Evolutionary conservation across 352 stramenopile genomes (phyloP).

Genomic region (Pythium guiyangense): DNA sequence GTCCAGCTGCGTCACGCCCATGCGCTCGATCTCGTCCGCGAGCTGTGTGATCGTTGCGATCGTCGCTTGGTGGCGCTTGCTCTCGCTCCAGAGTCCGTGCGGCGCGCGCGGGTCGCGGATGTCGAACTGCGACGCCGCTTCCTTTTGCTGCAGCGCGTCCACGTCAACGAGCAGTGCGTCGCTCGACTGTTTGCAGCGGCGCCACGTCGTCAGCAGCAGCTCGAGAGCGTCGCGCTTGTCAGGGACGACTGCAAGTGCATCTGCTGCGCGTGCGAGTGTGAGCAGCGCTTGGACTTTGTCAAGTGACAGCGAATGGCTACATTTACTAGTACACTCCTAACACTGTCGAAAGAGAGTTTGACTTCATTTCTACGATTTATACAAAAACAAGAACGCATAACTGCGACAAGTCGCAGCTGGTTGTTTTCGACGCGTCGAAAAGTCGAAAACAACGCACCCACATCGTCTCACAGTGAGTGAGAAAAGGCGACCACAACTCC

Average conservation of each 20-base stretch:
- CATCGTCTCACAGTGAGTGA: too few species aligned
- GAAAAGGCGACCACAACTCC: too few species aligned
- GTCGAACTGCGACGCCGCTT: slow-evolving; percentile 12
- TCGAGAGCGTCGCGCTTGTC: slow-evolving; percentile 19
- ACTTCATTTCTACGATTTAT: too few species aligned
- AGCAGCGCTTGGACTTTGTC: slow-evolving; percentile 15
- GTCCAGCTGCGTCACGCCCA: slow-evolving; percentile 9
- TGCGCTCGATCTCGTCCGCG: background rate
- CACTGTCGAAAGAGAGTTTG: too few species aligned
- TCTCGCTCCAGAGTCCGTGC: slow-evolving; percentile 8
- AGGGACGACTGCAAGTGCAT: slow-evolving; percentile 21
- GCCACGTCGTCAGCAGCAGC: slow-evolving; percentile 24
- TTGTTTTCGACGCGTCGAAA: too few species aligned
- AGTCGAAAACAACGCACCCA: too few species aligned
- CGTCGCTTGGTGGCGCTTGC: slow-evolving; percentile 11
- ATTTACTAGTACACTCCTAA: too few species aligned
- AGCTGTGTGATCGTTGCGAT: slow-evolving; percentile 10
- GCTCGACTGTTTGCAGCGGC: slow-evolving; percentile 14
- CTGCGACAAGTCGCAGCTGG: too few species aligned
- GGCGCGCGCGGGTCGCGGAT: slow-evolving; percentile 8
- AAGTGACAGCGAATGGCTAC: too few species aligned
- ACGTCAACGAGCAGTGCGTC: slow-evolving; percentile 19
- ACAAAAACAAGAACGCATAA: too few species aligned
- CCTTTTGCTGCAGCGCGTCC: slow-evolving; percentile 17
- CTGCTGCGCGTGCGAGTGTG: slow-evolving; percentile 19